Percentiles rank a stretch among this genome's conserved stretches.
phyloP scores from a whole-genome alignment of 192 early-diverging fungal species.

The Podila clonocystis region DNA sequence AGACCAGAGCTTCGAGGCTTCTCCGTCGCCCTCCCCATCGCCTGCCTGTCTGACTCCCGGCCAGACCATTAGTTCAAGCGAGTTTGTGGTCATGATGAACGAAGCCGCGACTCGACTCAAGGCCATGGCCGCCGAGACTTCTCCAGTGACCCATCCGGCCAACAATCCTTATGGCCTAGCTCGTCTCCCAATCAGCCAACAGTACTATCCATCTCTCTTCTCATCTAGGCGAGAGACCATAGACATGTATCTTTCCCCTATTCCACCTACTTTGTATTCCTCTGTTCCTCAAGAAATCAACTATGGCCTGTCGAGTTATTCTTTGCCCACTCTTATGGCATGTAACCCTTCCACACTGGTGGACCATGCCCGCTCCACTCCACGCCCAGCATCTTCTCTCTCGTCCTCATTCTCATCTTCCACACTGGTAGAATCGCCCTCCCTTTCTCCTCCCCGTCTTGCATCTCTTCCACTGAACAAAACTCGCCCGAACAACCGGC shows the following conservation, averaged over 20 bases:
- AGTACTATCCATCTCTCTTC: not conserved
- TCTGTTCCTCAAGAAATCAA: not conserved
- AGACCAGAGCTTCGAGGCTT: not conserved
- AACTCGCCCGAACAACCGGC: not conserved
- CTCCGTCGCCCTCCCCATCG: not conserved
- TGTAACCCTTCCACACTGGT: not conserved
- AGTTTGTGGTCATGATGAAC: conserved; percentile 11
- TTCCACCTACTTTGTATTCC: not conserved
- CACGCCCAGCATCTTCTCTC: not conserved
- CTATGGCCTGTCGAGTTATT: not conserved
- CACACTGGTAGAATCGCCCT: not conserved
- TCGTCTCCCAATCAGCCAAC: not conserved
- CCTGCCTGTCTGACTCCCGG: not conserved
- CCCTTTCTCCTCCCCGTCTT: not conserved
- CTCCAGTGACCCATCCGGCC: not conserved
- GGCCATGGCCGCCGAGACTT: not conserved
- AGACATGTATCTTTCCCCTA: not conserved
- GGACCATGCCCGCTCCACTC: not conserved
- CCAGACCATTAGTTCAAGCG: conserved; percentile 8
- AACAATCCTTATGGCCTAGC: not conserved
- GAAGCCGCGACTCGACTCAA: conserved; percentile 4
- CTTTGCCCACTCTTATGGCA: not conserved
- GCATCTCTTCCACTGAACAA: not conserved
- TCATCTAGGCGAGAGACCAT: not conserved
- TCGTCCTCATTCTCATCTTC: not conserved